These are phyloP conservation scores for Claviceps pazoutovae DNA, from an alignment of 2,329 filamentous ascomycete species.

Conservation along the genomic window DNA sequence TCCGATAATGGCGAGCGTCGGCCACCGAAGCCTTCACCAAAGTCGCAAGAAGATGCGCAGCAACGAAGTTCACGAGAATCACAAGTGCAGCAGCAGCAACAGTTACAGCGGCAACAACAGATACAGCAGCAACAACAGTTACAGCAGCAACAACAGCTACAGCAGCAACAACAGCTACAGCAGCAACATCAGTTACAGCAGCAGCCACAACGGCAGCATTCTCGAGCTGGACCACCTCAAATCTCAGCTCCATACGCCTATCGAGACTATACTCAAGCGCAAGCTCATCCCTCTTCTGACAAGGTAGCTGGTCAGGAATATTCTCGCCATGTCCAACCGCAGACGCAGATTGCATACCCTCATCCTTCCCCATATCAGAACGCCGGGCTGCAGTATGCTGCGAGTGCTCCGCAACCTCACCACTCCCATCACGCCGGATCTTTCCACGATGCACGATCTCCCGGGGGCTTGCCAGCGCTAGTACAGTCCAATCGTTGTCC, in stretches of 20 bases:
- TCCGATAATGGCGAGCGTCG: slow-evolving; percentile 30
- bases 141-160: background rate
- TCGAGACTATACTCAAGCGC: slow-evolving; percentile 32
- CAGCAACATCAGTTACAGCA: background rate
- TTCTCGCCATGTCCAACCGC: slow-evolving; percentile 18
- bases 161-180: background rate
- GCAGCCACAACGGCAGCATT: slow-evolving; percentile 13
- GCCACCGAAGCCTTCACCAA: slow-evolving; percentile 19
- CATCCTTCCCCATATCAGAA: slow-evolving; percentile 25
- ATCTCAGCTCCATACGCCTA: slow-evolving; percentile 31
- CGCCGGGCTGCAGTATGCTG: slow-evolving; percentile 26
- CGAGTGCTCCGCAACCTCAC: slow-evolving; percentile 28
- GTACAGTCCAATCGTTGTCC: slow-evolving; percentile 33
- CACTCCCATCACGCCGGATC: slow-evolving; percentile 23
- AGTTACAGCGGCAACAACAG: background rate
- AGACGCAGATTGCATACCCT: slow-evolving; percentile 21
- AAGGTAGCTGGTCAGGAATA: slow-evolving; percentile 33
- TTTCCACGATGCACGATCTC: slow-evolving; percentile 36
- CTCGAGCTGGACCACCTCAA: slow-evolving; percentile 22
- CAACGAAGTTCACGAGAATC: background rate
- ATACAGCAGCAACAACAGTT: background rate
- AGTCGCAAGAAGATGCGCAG: slow-evolving; percentile 10
- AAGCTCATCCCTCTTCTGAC: slow-evolving; percentile 32
- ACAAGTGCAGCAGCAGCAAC: background rate
- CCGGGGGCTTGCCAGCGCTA: slow-evolving; percentile 23